A percentile compares a stretch with the other conserved stretches of the same genome.
Evolutionary conservation across 1,139 yeast species (phyloP).

Genomic region (Kodamaea suecica): DNA sequence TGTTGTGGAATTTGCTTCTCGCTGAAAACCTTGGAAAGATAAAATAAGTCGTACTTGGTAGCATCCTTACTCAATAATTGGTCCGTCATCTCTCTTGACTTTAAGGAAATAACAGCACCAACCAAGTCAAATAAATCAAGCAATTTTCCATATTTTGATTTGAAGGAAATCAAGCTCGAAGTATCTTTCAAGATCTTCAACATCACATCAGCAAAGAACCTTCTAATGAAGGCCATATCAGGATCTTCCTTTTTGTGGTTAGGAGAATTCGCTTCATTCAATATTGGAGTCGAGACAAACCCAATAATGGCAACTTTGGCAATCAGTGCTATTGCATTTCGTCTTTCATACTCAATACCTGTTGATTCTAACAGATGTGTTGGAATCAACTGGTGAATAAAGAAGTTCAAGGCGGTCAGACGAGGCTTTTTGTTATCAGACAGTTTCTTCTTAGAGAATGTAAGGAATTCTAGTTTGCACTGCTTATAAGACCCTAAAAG

Average conservation of each 20-base stretch:
- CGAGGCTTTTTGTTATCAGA: constrained; percentile 48
- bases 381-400: constrained; percentile 73
- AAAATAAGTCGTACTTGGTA: constrained; percentile 55
- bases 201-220: constrained; percentile 70
- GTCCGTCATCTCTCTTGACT: constrained; percentile 42
- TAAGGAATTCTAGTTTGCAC: constrained; percentile 77
- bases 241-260: constrained; percentile 56
- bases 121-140: constrained; percentile 56
- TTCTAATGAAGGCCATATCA: constrained; percentile 69
- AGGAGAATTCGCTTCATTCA: constrained; percentile 39
- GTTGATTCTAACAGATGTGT: constrained; percentile 41
- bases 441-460: constrained; percentile 59
- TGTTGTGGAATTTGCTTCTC: constrained; percentile 64
- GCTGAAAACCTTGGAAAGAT: constrained; percentile 58
- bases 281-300: constrained; percentile 52
- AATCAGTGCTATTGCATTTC: constrained; percentile 45
- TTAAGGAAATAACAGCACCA: constrained; percentile 40
- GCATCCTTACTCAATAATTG: constrained; percentile 46
- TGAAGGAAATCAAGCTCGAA: constrained; percentile 16
- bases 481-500: constrained; percentile 74
- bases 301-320: constrained; percentile 57
- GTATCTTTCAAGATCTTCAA: constrained; percentile 60
- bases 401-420: constrained; percentile 71
- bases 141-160: constrained; percentile 51
- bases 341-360: constrained; percentile 32